Percentiles rank a stretch among this genome's conserved stretches.
Evolutionary conservation across 2,329 filamentous ascomycete species (phyloP).

Genomic region (Clarireedia hainanense): DNA sequence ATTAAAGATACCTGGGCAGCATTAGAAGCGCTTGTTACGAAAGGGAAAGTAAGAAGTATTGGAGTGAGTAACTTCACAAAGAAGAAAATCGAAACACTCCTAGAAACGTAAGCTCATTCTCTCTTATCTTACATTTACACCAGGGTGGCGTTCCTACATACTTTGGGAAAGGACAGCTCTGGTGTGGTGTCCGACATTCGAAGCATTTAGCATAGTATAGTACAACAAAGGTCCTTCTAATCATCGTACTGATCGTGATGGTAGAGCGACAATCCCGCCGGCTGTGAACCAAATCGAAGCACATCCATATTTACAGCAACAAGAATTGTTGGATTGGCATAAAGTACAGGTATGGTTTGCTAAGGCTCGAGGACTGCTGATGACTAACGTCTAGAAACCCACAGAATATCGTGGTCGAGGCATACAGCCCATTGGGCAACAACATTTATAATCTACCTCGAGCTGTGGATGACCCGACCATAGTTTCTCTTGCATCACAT

Average conservation of each 20-base stretch:
- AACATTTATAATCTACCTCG: conserved; percentile 38
- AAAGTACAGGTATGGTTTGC: conserved; percentile 34
- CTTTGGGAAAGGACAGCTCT: background rate
- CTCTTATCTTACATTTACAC: background rate
- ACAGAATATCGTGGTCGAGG: conserved; percentile 48
- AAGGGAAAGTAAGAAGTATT: conserved; percentile 37
- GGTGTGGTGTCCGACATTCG: background rate
- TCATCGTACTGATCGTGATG: too few species aligned
- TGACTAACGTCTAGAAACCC: too few species aligned
- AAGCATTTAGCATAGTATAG: too few species aligned
- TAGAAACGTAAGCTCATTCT: conserved; percentile 29
- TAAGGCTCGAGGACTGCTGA: too few species aligned
- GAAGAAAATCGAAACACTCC: conserved; percentile 35
- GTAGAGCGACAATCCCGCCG: conserved; percentile 43
- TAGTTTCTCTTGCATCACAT: conserved; percentile 45
- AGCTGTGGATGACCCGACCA: conserved; percentile 40
- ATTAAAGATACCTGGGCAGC: conserved; percentile 32
- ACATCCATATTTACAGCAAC: conserved; percentile 59
- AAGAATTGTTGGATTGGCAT: conserved; percentile 48
- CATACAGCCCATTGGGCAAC: conserved; percentile 58
- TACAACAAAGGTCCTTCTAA: too few species aligned
- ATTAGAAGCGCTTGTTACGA: conserved; percentile 34
- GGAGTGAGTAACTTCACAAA: conserved; percentile 46
- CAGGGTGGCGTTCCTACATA: background rate
- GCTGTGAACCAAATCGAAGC: conserved; percentile 63